Base-by-base conservation (phyloP, 495 filamentous ascomycete species). In the Copromyces sp. region DNA sequence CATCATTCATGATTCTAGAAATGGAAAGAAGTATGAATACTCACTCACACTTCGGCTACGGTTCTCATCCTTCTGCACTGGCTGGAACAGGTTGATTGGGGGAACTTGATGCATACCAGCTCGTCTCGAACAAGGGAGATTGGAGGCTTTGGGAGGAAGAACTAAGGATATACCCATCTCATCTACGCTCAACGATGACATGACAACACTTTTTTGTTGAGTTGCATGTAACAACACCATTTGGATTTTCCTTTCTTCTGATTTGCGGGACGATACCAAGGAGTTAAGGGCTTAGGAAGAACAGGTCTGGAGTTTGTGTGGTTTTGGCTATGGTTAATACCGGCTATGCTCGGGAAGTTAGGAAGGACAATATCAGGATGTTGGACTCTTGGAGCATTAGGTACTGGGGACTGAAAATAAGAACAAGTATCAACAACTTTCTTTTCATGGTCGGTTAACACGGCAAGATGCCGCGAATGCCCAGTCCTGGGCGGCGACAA, bases 81-180 rank as follows among this genome's bases (percentile, higher is more conserved):
- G 74, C 74, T 76, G 74, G 74, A 72, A 74, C 74, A 76, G 73
- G 72, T 70, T 74, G 74, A 72, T 39, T 9, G 53, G 53, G 40
- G 53, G 29, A 35, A 32, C 53, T 35, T 61, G 1, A 61, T 17
- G 17, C 35, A 37, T 37, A 6, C 14, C 53, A 65, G 53, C 53
- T 65, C 29, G 2, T 65, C 53, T 65, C 53, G 5, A 65, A 65
- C 12, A 35, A 61, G 29, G 53, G 53, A 65, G 14, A 35, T 65
- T 35, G 53, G 14, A 65, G 7, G 53, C 53, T 65, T 8, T 65
- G 24, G 53, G 29, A 35, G 53, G 29, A 65, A 65, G 29, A 3
- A 65, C 53, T 0, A 32, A 61, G 29, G 53, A 37, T 7, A 35
- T 65, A 65, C 29, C 14, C 53, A 17, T 65, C 29, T 35, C 53